A percentile compares a stretch with the other conserved stretches of the same genome.
These are phyloP conservation scores for Halophytophthora batemanensis DNA, from an alignment of 352 stramenopile genomes.

Conservation along the genomic window DNA sequence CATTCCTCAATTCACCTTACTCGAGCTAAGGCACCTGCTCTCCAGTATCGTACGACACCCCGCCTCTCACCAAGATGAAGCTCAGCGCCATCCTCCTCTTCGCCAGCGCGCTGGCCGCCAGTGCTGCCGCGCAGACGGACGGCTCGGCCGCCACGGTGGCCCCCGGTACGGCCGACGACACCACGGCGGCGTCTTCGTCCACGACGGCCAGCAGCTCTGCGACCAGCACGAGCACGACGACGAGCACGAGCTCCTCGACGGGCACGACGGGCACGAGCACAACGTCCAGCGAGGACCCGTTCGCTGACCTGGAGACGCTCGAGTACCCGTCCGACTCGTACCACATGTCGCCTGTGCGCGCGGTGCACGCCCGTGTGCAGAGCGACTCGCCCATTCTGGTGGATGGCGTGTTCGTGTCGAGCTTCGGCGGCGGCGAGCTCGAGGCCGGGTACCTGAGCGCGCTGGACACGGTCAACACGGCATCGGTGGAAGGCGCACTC, in stretches of 20 bases:
- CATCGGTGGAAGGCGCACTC: constrained; percentile 62
- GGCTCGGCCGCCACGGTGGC: background rate
- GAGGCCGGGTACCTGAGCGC: constrained; percentile 53
- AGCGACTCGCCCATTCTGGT: constrained; percentile 59
- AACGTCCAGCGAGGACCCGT: constrained; percentile 11
- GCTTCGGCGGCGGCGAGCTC: constrained; percentile 50
- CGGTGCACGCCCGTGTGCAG: constrained; percentile 69
- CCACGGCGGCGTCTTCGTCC: background rate
- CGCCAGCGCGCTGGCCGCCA: constrained; percentile 10
- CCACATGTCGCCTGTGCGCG: constrained; percentile 62
- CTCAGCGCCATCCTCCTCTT: constrained; percentile 18
- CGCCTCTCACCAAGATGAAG: constrained; percentile 18
- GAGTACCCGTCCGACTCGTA: constrained; percentile 30
- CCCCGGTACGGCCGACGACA: background rate
- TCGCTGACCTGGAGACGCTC: constrained; percentile 36
- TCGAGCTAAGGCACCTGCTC: constrained; percentile 17
- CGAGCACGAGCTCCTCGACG: constrained; percentile 7
- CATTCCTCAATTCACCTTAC: constrained; percentile 22
- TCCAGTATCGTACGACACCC: constrained; percentile 13
- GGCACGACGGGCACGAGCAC: constrained; percentile 3
- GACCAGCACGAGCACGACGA: constrained; percentile 3
- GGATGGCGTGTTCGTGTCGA: constrained; percentile 57
- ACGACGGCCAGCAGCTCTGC: background rate
- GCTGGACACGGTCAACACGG: constrained; percentile 76
- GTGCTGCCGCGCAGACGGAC: constrained; percentile 9